Base-by-base conservation (phyloP, 768 basidiomycete species). In the Hericium rajendrae region DNA sequence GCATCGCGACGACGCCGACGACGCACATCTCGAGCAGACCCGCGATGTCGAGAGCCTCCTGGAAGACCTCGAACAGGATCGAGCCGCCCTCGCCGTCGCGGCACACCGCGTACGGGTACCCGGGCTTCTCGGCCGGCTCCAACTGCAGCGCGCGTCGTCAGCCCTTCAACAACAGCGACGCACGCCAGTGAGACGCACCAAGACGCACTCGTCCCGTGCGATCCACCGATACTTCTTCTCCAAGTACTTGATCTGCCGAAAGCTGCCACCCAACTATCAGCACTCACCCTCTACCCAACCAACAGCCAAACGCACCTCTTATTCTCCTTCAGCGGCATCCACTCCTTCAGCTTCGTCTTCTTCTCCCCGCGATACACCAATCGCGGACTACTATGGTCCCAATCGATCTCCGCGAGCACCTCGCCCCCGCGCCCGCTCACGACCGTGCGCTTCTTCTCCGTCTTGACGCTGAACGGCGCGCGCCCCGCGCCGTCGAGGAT, bases 21-120 rank as follows among this genome's bases (percentile, higher is more conserved):
- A 61, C 69, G 28, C 68, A 50, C 24, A 28, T 50, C 53, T 58
- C 58, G 38, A 59, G 32, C 51, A 54, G 46, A 15, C 40, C 55
- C 5, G 57, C 41, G 39, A 55, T 28, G 43, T 55, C 50, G 41
- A 58, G 54, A 4, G 46, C 11, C 15, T 49, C 60, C 38, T 55
- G 46, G 43, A 54, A 58, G n/a, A 46, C 54, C 22, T 60, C 57
- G 38, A 58, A 6, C 32, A 58, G 38, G 38, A 43, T 38, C 41
- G 41, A 6, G 8, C 22, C 40, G 38, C 22, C 38, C 8, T 26
- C 50, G 28, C 18, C 10, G 16, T 60, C 50, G 15, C 48, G 51
- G 48, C 49, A 57, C 16, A 58, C 54, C 11, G 41, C 52, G 5
- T 37, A 28, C 18, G 48, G 18, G 39, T 40, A 52, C 38, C 53